Evolutionary conservation across 345 rosid species (phyloP), one percentile per base, ranked within the genome.

Genomic region (Aquilaria yunnanensis): DNA sequence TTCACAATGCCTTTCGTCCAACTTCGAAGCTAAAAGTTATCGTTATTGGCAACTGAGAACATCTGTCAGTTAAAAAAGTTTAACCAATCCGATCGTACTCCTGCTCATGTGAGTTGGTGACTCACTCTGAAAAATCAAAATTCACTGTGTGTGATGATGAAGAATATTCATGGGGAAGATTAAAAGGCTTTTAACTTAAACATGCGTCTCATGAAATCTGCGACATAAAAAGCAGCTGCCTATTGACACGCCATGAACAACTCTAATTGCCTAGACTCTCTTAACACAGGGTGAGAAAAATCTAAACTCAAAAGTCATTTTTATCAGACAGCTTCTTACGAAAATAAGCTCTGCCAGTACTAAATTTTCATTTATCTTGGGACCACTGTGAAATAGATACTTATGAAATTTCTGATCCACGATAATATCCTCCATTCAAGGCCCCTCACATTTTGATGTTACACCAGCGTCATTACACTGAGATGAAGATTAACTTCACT

Each of bases 101-200:
- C 8, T 37, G 2, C 43, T 37, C 43, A 5, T 37, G 5, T 9
- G 43, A 9, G 43, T 37, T 37, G 43, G 43, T 37, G 43, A 37
- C 8, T 37, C 7, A 37, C 8, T 37, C 7, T 37, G 43, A 37
- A 37, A 37, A 37, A 37, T 37, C 43, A 37, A 1, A 37, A 37
- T 37, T 37, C 43, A 37, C 43, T 37, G 43, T 37, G 50, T 59
- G 49, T 9, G 37, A 59, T 59, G n/a, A 59, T 59, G 51, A 50
- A 59, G 30, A 59, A 59, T 59, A 59, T 59, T 45, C 62, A 23
- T 45, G 14, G 62, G 62, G 51, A 45, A 45, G 33, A 45, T 41
- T 16, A 59, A 59, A 45, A 59, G 33, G 14, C 10, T 1, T 48
- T 45, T 45, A 43, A 10, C 45, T 59, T 59, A 59, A 7, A 13